phyloP scores from a whole-genome alignment of 495 filamentous ascomycete species.

The Aspergillus mulundensis region DNA sequence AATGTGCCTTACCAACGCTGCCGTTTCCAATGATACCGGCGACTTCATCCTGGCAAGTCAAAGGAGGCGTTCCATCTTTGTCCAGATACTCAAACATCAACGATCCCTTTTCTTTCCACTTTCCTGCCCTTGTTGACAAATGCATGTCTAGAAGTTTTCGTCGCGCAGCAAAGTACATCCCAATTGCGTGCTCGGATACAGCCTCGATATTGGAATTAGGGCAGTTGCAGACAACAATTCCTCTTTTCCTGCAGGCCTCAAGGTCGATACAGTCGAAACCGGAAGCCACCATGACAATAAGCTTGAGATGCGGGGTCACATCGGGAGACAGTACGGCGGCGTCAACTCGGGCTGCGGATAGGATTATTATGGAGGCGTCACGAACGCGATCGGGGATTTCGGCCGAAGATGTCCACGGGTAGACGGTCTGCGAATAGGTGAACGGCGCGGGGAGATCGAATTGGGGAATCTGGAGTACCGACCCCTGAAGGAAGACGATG shows the following conservation, averaged over 20 bases:
- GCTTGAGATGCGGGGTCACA: slow-evolving; percentile 35
- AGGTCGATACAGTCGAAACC: slow-evolving; percentile 54
- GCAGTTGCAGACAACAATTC: slow-evolving; percentile 46
- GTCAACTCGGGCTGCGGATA: slow-evolving; percentile 35
- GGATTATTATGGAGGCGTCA: slow-evolving; percentile 49
- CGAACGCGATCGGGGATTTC: slow-evolving; percentile 39
- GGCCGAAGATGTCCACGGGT: slow-evolving; percentile 16
- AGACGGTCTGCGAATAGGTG: slow-evolving; percentile 19
- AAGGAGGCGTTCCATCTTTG: slow-evolving; percentile 18
- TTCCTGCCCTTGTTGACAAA: slow-evolving; percentile 28
- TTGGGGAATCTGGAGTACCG: slow-evolving; percentile 16
- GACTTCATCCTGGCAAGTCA: slow-evolving; percentile 30
- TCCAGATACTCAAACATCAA: slow-evolving; percentile 22
- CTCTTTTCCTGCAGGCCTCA: slow-evolving; percentile 41
- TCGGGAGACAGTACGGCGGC: slow-evolving; percentile 34
- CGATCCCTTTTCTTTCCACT: slow-evolving; percentile 18
- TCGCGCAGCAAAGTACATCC: slow-evolving; percentile 50
- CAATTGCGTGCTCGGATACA: slow-evolving; percentile 53
- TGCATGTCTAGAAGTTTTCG: slow-evolving; percentile 44
- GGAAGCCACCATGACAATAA: slow-evolving; percentile 49
- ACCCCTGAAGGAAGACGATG: slow-evolving; percentile 24
- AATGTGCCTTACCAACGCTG: slow-evolving; percentile 20
- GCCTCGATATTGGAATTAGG: slow-evolving; percentile 47
- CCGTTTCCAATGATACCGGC: slow-evolving; percentile 34
- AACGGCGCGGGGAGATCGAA: slow-evolving; percentile 18